Percentiles rank a stretch among this genome's conserved stretches.
phyloP scores from a whole-genome alignment of 1,284 basidiomycete genomes.

The Dichomitus squalens region DNA sequence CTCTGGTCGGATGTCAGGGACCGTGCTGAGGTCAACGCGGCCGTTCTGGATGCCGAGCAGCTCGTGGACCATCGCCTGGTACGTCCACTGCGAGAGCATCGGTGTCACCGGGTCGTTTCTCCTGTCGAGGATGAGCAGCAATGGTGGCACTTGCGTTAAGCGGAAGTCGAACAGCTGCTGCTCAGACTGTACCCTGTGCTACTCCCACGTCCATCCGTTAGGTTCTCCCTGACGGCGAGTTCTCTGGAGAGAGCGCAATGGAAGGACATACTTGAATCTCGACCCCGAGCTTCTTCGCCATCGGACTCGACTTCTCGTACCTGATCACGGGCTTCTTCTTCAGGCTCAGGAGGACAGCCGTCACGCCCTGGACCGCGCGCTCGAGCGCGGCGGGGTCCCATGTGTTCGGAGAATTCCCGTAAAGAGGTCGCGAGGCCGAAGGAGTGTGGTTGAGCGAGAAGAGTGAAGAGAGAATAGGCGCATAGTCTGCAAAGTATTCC shows the following conservation, averaged over 20 bases:
- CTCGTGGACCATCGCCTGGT: slow-evolving; percentile 99
- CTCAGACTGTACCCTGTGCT: slow-evolving; percentile 78
- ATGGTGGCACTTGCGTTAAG: slow-evolving; percentile 71
- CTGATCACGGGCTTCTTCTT: slow-evolving; percentile 96
- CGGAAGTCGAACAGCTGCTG: slow-evolving; percentile 78
- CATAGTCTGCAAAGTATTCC: slow-evolving; percentile 97
- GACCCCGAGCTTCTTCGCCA: slow-evolving; percentile 88
- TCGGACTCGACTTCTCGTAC: slow-evolving; percentile 91
- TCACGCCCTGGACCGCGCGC: slow-evolving; percentile 81
- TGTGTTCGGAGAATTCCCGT: slow-evolving; percentile 62
- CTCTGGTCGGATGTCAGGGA: slow-evolving; percentile 89
- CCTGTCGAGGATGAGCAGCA: slow-evolving; percentile 84
- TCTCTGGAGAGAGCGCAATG: not conserved
- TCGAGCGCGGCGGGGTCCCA: slow-evolving; percentile 82
- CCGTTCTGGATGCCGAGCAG: slow-evolving; percentile 94
- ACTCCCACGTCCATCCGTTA: slow-evolving; percentile 3
- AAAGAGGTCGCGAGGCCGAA: slow-evolving; percentile 61
- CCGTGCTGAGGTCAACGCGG: slow-evolving; percentile 81
- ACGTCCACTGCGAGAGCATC: slow-evolving; percentile 98
- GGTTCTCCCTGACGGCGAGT: not conserved
- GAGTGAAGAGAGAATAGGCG: slow-evolving; percentile 83
- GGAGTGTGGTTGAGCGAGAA: slow-evolving; percentile 89
- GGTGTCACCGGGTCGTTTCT: slow-evolving; percentile 98
- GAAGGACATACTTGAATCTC: slow-evolving; percentile 74
- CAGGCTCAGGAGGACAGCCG: slow-evolving; percentile 87